phyloP scores from a whole-genome alignment of 441 rosid genomes.

The Corymbia calophylla region DNA sequence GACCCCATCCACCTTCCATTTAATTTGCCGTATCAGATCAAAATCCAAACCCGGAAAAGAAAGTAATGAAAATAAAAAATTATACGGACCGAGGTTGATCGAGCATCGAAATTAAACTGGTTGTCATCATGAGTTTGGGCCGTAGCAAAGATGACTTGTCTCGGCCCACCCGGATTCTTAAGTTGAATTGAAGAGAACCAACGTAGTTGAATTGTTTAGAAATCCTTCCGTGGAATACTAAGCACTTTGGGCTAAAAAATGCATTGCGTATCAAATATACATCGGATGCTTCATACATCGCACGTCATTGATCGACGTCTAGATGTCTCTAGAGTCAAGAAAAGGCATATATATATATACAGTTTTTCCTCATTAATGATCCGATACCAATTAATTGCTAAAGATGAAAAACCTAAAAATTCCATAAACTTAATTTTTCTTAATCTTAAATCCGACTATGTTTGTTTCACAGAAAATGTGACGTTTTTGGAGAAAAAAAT shows the following conservation, averaged over 20 bases:
- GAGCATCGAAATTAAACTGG: background rate
- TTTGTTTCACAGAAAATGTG: no score
- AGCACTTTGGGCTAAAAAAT: background rate
- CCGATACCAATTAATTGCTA: background rate
- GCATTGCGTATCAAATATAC: no score
- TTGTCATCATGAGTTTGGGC: background rate
- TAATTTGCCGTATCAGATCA: background rate
- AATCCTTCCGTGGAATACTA: background rate
- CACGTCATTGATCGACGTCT: no score
- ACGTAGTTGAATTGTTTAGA: background rate
- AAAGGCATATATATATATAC: no score
- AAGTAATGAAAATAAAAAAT: rapidly evolving
- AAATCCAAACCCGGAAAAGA: background rate
- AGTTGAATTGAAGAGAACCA: background rate
- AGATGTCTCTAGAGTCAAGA: no score
- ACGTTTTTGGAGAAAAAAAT: no score
- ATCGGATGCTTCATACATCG: no score
- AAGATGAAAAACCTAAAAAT: background rate
- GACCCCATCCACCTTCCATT: background rate
- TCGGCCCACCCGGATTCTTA: background rate
- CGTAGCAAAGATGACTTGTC: background rate
- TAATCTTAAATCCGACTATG: no score
- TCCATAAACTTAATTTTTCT: background rate
- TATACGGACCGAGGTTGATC: background rate
- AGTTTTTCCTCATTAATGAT: background rate